Evolutionary conservation across 2,329 filamentous ascomycete genomes (phyloP).

Genomic region (Sphaerulina musiva): DNA sequence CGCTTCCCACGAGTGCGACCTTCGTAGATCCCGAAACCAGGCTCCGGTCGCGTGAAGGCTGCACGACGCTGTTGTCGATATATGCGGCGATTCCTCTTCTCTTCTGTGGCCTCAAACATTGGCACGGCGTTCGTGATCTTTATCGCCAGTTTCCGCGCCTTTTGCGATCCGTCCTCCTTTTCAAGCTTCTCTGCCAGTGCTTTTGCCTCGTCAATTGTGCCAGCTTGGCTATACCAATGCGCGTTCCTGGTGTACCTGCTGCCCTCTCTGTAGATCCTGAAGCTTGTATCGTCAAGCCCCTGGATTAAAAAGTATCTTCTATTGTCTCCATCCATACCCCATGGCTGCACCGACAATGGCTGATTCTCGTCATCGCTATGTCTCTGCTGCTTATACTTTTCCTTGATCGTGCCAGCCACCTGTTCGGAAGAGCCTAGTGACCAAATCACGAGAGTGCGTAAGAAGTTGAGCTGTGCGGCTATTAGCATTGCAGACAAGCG

Average conservation of each 20-base stretch:
- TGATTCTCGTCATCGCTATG: conserved; percentile 76
- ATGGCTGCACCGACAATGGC: conserved; percentile 79
- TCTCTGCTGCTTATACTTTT: conserved; percentile 80
- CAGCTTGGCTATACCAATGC: conserved; percentile 90
- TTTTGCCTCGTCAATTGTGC: conserved; percentile 79
- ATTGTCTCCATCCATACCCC: conserved; percentile 85
- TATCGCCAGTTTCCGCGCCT: conserved; percentile 69
- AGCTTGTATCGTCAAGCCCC: conserved; percentile 86
- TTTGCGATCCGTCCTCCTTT: conserved; percentile 69
- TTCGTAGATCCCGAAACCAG: conserved; percentile 89
- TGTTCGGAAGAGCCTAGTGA: conserved; percentile 79
- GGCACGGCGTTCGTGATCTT: conserved; percentile 75
- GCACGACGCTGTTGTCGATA: conserved; percentile 82
- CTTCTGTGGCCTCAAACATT: conserved; percentile 87
- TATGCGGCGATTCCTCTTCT: conserved; percentile 91
- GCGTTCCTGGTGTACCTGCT: conserved; percentile 65
- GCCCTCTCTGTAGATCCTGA: conserved; percentile 89
- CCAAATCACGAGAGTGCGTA: conserved; percentile 82
- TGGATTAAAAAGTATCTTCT: conserved; percentile 91
- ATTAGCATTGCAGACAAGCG: not conserved
- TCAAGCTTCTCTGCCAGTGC: conserved; percentile 68
- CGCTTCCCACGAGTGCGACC: conserved; percentile 93
- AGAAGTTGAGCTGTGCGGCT: conserved; percentile 63
- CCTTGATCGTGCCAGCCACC: conserved; percentile 72
- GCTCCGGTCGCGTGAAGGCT: conserved; percentile 78